phyloP scores from a whole-genome alignment of 441 rosid species.

The Viola pubescens region DNA sequence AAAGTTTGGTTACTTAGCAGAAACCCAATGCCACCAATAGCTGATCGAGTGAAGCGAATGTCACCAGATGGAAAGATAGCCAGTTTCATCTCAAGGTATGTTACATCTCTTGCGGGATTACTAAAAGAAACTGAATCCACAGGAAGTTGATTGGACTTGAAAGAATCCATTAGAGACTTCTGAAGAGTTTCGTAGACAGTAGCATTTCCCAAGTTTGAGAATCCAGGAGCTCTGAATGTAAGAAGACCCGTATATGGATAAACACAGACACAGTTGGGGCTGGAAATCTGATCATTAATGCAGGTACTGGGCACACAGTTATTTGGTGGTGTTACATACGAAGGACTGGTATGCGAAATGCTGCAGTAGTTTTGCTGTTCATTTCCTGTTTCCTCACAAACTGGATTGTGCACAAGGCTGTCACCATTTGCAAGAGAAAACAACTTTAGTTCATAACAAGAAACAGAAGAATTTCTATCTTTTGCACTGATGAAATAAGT shows the following conservation, averaged over 20 bases:
- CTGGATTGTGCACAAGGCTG: constrained; percentile 54
- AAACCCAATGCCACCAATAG: constrained; percentile 26
- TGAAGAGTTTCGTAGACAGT: constrained; percentile 27
- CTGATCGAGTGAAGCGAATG: constrained; percentile 17
- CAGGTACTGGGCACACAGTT: constrained; percentile 34
- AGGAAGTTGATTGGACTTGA: constrained; percentile 28
- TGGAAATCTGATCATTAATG: constrained; percentile 27
- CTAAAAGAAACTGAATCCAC: constrained; percentile 56
- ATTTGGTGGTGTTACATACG: constrained; percentile 27
- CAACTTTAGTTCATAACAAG: not conserved
- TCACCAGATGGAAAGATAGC: constrained; percentile 41
- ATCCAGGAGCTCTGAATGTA: constrained; percentile 50
- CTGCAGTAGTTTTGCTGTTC: constrained; percentile 27
- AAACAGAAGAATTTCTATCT: not conserved
- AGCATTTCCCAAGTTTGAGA: constrained; percentile 37
- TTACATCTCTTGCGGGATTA: constrained; percentile 35
- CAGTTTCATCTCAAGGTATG: constrained; percentile 33
- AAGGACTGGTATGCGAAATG: not conserved
- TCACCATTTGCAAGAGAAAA: constrained; percentile 10
- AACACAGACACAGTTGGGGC: constrained; percentile 32
- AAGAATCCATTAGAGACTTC: constrained; percentile 11
- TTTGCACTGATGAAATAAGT: not conserved
- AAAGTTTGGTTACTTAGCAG: constrained; percentile 44
- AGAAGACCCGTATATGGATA: constrained; percentile 52
- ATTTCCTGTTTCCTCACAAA: constrained; percentile 37